phyloP scores from a whole-genome alignment of 2,329 filamentous ascomycete genomes.

The Lachnellula suecica region DNA sequence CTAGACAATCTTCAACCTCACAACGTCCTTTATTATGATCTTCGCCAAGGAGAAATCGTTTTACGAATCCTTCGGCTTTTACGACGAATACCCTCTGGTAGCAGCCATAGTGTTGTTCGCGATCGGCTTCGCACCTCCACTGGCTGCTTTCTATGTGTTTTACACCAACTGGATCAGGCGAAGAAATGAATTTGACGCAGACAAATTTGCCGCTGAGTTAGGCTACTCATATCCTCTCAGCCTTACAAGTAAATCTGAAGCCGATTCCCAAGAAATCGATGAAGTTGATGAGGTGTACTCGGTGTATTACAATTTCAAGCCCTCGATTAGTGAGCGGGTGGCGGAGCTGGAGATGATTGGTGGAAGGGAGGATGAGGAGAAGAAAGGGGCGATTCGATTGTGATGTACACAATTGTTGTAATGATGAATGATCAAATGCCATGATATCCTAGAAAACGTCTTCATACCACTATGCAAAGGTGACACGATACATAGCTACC shows the following conservation, averaged over 20 bases:
- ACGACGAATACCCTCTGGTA: neutral
- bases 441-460: too few relatives aligned
- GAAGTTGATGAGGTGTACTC: conserved; percentile 6
- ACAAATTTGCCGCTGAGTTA: conserved; percentile 4
- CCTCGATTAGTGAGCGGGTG: conserved; percentile 1
- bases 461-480: too few relatives aligned
- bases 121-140: neutral
- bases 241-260: neutral
- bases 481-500: too few relatives aligned
- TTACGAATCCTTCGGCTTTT: neutral
- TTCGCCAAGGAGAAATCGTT: neutral
- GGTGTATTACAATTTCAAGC: neutral
- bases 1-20: neutral
- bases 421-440: too few relatives aligned
- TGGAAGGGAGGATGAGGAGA: neutral
- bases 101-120: neutral
- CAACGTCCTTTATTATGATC: neutral
- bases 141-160: neutral
- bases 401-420: too few relatives aligned
- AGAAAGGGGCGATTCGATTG: neutral
- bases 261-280: neutral
- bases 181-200: neutral
- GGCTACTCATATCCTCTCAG: conserved; percentile 2
- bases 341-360: conserved; percentile 1
- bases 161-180: neutral